phyloP scores from a whole-genome alignment of 306 rosid genomes.

The Cicer pinnatifidum region DNA sequence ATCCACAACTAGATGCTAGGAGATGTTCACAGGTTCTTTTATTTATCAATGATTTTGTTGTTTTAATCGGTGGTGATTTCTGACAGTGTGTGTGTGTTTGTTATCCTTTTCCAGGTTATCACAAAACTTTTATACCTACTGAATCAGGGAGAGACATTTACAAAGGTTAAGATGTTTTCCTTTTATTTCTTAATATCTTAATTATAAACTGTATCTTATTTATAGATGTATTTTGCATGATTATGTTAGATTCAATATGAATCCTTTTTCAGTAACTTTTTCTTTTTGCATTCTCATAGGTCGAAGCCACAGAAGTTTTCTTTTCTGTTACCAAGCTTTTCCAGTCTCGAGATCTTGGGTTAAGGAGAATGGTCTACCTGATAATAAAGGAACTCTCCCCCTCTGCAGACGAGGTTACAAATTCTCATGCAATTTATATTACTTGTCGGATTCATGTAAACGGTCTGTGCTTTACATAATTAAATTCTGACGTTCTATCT shows the following conservation, averaged over 20 bases:
- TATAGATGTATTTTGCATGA: background rate
- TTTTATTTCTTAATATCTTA: conserved; percentile 1
- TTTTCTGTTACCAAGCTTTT: conserved; percentile 95
- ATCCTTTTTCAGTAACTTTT: conserved; percentile 35
- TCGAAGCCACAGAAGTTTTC: conserved; percentile 98
- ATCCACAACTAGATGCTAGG: conserved; percentile 93
- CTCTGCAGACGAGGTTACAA: conserved; percentile 87
- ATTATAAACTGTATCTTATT: conserved; percentile 31
- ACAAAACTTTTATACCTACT: conserved; percentile 91
- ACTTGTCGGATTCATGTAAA: conserved; percentile 28
- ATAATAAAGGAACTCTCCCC: conserved; percentile 96
- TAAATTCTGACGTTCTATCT: conserved; percentile 47
- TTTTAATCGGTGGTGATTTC: conserved; percentile 38
- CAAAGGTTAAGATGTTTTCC: conserved; percentile 65
- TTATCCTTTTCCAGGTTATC: conserved; percentile 66
- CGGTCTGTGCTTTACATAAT: conserved; percentile 31
- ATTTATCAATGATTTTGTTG: conserved; percentile 5
- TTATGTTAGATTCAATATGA: conserved; percentile 20
- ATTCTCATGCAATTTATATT: conserved; percentile 18
- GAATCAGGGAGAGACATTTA: conserved; percentile 92
- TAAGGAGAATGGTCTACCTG: conserved; percentile 98
- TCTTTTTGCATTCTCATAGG: conserved; percentile 51
- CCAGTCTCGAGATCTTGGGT: conserved; percentile 92
- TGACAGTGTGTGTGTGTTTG: conserved; percentile 37
- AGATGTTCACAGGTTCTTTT: conserved; percentile 90